Conservation (phyloP, 768 basidiomycete species). For the Calocera viscosa region DNA sequence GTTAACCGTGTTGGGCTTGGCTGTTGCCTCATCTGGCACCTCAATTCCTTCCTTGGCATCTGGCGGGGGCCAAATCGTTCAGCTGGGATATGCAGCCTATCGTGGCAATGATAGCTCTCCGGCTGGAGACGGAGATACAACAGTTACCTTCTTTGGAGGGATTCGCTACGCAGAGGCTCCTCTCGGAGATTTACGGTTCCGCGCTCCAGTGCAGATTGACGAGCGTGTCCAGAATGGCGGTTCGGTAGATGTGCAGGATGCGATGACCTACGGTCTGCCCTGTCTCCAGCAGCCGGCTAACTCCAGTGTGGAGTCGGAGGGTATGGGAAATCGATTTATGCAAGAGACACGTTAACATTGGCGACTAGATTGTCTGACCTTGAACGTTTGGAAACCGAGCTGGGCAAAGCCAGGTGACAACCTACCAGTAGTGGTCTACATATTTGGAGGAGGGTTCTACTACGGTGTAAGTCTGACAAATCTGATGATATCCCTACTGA, state of each 20-base stretch:
- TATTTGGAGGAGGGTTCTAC: constrained; percentile 37
- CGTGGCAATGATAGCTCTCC: constrained; percentile 34
- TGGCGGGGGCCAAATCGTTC: constrained; percentile 27
- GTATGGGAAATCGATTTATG: constrained; percentile 18
- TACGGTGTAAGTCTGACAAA: constrained; percentile 21
- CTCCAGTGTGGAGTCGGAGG: constrained; percentile 37
- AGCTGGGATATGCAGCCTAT: constrained; percentile 33
- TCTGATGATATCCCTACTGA: not conserved
- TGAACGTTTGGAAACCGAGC: constrained; percentile 36
- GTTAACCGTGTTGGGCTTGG: not conserved
- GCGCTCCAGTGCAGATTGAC: constrained; percentile 30
- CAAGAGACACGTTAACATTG: not conserved
- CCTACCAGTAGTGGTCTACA: constrained; percentile 35
- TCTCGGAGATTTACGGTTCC: constrained; percentile 36
- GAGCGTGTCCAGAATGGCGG: constrained; percentile 21
- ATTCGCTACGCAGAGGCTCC: constrained; percentile 48
- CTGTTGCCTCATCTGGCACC: not conserved
- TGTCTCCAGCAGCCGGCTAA: constrained; percentile 39
- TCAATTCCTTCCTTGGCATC: not conserved
- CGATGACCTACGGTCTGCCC: constrained; percentile 34
- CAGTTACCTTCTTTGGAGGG: constrained; percentile 36
- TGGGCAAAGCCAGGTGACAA: constrained; percentile 26
- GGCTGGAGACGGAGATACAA: constrained; percentile 26
- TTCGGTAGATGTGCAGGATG: constrained; percentile 28
- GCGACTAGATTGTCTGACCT: constrained; percentile 30